A percentile compares a stretch with the other conserved stretches of the same genome.
phyloP scores from a whole-genome alignment of 441 rosid genomes.

The Corymbia citriodora region DNA sequence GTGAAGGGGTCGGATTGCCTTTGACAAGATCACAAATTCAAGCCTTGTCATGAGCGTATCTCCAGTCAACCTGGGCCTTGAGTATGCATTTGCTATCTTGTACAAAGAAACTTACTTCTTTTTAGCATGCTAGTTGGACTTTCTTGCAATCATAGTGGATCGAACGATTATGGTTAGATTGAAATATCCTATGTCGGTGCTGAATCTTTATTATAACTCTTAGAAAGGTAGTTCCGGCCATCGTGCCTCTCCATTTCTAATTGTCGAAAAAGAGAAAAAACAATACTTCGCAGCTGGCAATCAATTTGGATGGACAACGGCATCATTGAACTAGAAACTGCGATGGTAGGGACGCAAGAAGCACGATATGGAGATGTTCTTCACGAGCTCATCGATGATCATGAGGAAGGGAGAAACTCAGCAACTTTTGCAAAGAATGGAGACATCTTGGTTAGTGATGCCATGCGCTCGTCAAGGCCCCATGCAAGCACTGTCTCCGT shows the following conservation, averaged over 20 bases:
- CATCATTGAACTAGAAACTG: background rate
- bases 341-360: background rate
- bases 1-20: background rate
- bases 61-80: background rate
- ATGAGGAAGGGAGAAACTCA: background rate
- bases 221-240: background rate
- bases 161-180: background rate
- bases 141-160: background rate
- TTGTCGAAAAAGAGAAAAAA: accelerated
- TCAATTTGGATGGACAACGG: background rate
- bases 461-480: background rate
- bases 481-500: background rate
- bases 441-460: background rate
- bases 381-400: background rate
- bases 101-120: background rate
- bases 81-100: background rate
- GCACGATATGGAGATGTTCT: background rate
- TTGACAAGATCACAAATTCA: background rate
- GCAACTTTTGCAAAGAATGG: background rate
- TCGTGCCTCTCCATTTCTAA: background rate
- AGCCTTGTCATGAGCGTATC: background rate
- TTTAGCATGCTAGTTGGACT: background rate
- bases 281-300: background rate
- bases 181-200: background rate
- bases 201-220: too few species aligned